phyloP scores from a whole-genome alignment of 768 basidiomycete species.

The Brasilioporus rufonigricans region DNA sequence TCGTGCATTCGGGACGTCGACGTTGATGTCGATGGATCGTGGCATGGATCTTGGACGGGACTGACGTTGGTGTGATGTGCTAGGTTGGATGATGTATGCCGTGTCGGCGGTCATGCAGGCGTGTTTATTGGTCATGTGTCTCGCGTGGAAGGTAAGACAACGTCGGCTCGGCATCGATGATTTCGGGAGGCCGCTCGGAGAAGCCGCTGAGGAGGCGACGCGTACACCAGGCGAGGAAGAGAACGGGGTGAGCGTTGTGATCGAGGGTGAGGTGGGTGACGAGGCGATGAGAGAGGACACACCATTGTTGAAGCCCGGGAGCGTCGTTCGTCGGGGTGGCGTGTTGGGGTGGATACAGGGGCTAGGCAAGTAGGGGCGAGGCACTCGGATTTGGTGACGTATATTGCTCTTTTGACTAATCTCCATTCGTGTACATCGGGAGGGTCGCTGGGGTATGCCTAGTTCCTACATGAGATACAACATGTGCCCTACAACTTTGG shows the following conservation, averaged over 20 bases:
- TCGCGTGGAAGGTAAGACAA: slow-evolving; percentile 83
- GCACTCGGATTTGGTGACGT: background rate
- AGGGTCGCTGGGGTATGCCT: too few species aligned
- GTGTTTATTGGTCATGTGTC: slow-evolving; percentile 77
- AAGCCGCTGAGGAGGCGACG: background rate
- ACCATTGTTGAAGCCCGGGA: slow-evolving; percentile 23
- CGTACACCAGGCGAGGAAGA: slow-evolving; percentile 8
- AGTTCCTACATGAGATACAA: too few species aligned
- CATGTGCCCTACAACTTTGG: slow-evolving; percentile 29
- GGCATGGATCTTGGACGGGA: background rate
- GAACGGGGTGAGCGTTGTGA: slow-evolving; percentile 13
- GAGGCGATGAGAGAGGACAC: slow-evolving; percentile 16
- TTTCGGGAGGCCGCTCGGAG: slow-evolving; percentile 64
- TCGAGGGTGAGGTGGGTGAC: slow-evolving; percentile 19
- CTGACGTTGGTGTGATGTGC: background rate
- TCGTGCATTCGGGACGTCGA: too few species aligned
- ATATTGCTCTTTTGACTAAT: too few species aligned
- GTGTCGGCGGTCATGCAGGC: slow-evolving; percentile 85
- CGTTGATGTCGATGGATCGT: too few species aligned
- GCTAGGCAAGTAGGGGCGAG: slow-evolving; percentile 11
- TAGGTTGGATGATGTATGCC: slow-evolving; percentile 80
- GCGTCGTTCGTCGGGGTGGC: slow-evolving; percentile 19
- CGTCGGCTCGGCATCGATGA: slow-evolving; percentile 76
- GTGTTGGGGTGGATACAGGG: slow-evolving; percentile 24
- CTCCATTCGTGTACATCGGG: too few species aligned